Evolutionary conservation across 192 early-diverging fungal genomes (phyloP), one percentile per base, ranked within the genome.

Genomic region (Umbelopsis ramanniana): DNA sequence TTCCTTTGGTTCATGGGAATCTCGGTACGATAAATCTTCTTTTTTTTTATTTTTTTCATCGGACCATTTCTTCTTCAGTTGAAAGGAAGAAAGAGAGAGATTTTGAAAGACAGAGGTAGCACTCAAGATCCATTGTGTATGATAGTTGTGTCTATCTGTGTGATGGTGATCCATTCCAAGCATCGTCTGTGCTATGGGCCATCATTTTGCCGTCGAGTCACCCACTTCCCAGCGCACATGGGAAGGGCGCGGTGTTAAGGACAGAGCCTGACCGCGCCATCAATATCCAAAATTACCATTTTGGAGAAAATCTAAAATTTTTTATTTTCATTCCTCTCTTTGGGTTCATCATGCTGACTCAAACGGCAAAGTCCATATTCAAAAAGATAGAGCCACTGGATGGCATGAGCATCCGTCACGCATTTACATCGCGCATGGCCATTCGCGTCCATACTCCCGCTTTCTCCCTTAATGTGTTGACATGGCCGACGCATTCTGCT

Each of bases 331-430:
- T 37, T 63, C 15, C 57, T 33, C 17, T 37, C 29, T 63, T 63
- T 63, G 57, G 57, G 15, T 19, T 63, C 57, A 29, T 63, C 57
- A 63, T 63, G 57, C 57, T 63, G 57, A 63, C 33, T 63, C 57
- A 63, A 63, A 17, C 57, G 33, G 57, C 29, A 29, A 63, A 37
- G 57, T 63, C 57, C 19, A 17, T 63, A 63, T 63, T 19, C 57
- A 63, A 63, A 63, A 63, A 38, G 35, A 63, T 63, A 17, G 29
- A 35, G 33, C 55, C 55, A 8, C 24, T 60, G 29, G 55, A 63
- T 35, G 57, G 10, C 57, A 63, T 19, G 17, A 63, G 24, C 2
- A 14, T 63, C 2, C 26, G 33, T 7, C 23, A 29, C 1, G 33
- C 29, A 63, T 63, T 63, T 33, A 37, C 26, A 38, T 63, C 57